Base-by-base conservation (phyloP, 345 rosid genomes). In the Hibiscus syriacus region DNA sequence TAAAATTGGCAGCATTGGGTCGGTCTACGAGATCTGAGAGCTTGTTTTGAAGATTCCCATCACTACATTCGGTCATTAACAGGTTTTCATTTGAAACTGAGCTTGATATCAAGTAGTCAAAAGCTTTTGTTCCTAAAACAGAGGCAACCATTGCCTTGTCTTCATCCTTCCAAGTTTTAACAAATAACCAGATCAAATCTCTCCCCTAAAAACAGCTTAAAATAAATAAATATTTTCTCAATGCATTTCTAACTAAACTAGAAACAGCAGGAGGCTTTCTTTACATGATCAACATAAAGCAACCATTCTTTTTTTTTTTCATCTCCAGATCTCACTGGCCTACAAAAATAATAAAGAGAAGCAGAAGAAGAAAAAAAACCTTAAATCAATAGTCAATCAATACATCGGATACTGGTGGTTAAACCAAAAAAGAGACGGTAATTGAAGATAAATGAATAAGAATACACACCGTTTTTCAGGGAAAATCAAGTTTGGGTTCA, bases 1-100 rank as follows among this genome's bases (percentile, higher is more conserved):
- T 89, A 64, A 93, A 93, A 80, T 79, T 85, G 13, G 89, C 83
- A 0, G 78, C 66, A 75, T 86, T 73, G 16, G 96, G 96, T 11
- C 76, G 71, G 63, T 93, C 98, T 52, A 93, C 98, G n/a, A 93
- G 92, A 82, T 87, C 88, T 50, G 94, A 86, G 41, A 93, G 90
- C 90, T 91, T 93, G 76, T 77, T 84, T 55, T 93, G 92, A 61
- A 93, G 72, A 77, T 75, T 80, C 69, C 90, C 96, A 59, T 86
- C 94, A 56, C 79, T 86, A 23, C 83, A 87, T 26, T 86, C 66
- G 10, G 87, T 75, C 67, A 84, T 71, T 57, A 87, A 82, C 22
- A 84, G n/a, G n/a, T n/a, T n/a, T n/a, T n/a, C n/a, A n/a, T n/a
- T n/a, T n/a, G n/a, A n/a, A n/a, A n/a, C n/a, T n/a, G n/a, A n/a